Percentiles rank a stretch among this genome's conserved stretches.
These are phyloP conservation scores for Codiaeum variegatum DNA, from an alignment of 441 rosid species.

Conservation along the genomic window DNA sequence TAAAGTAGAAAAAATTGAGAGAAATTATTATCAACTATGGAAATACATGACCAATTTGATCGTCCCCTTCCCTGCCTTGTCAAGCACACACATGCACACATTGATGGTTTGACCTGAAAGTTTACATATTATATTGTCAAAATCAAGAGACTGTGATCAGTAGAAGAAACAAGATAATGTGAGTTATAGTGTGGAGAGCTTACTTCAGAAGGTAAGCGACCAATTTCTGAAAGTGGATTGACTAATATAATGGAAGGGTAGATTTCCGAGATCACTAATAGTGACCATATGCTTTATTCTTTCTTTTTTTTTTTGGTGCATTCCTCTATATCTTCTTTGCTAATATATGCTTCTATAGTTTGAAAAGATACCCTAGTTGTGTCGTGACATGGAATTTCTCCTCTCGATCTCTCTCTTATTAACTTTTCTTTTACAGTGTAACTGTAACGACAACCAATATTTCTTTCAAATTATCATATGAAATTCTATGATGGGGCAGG, in stretches of 20 bases:
- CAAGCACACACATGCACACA: neutral
- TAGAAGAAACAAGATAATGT: neutral
- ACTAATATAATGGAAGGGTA: neutral
- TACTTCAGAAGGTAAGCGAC: neutral
- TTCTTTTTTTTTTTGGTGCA: neutral
- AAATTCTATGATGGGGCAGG: slow-evolving; percentile 40
- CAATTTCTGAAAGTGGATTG: neutral
- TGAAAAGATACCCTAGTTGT: neutral
- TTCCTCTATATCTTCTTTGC: neutral
- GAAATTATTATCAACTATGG: neutral
- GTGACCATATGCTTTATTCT: neutral
- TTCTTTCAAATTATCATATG: slow-evolving; percentile 14
- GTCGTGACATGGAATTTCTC: neutral
- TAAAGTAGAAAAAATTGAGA: neutral
- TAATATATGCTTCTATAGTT: neutral
- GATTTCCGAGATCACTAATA: neutral
- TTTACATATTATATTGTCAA: neutral
- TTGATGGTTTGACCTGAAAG: neutral
- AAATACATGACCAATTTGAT: neutral
- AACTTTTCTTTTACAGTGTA: slow-evolving; percentile 3
- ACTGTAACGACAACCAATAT: neutral
- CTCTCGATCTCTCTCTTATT: neutral
- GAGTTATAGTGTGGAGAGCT: neutral
- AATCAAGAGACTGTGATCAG: neutral
- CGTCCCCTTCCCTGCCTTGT: neutral